Conservation (phyloP, 1,139 yeast species). For the Protomyces lactucae-debilis region DNA sequence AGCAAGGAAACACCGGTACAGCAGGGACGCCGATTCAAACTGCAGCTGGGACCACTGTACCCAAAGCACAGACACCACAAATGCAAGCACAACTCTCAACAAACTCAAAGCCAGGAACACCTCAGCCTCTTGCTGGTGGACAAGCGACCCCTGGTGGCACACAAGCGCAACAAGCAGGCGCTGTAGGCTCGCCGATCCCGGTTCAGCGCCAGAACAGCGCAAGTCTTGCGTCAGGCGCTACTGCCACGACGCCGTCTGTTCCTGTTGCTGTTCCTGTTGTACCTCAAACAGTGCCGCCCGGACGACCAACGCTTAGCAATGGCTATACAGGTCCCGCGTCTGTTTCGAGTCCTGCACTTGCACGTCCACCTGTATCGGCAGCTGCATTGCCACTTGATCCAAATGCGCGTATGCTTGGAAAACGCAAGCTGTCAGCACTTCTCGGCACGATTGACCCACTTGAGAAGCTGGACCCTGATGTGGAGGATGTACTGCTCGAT, state of each 20-base stretch:
- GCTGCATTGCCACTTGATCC: slow-evolving; percentile 27
- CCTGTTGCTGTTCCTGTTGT: slow-evolving; percentile 26
- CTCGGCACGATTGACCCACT: slow-evolving; percentile 66
- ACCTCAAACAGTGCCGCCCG: slow-evolving; percentile 30
- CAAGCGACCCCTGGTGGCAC: slow-evolving; percentile 32
- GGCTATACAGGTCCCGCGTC: slow-evolving; percentile 29
- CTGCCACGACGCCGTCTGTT: slow-evolving; percentile 2
- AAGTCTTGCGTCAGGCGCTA: slow-evolving; percentile 18
- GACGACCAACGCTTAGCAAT: slow-evolving; percentile 27
- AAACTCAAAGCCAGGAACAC: background rate
- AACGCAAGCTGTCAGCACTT: slow-evolving; percentile 79
- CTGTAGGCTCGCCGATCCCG: background rate
- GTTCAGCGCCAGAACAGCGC: slow-evolving; percentile 26
- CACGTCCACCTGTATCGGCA: slow-evolving; percentile 26
- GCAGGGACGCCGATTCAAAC: background rate
- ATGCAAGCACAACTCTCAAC: background rate
- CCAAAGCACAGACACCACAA: background rate
- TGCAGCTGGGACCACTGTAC: background rate
- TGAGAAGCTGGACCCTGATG: slow-evolving; percentile 51
- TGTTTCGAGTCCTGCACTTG: slow-evolving; percentile 30
- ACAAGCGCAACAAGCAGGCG: slow-evolving; percentile 59
- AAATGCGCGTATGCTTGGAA: slow-evolving; percentile 51
- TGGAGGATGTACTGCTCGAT: slow-evolving; percentile 59
- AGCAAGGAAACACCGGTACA: background rate
- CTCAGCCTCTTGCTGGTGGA: background rate